Conservation (phyloP, 305 asterid species). For the Fraxinus baroniana region DNA sequence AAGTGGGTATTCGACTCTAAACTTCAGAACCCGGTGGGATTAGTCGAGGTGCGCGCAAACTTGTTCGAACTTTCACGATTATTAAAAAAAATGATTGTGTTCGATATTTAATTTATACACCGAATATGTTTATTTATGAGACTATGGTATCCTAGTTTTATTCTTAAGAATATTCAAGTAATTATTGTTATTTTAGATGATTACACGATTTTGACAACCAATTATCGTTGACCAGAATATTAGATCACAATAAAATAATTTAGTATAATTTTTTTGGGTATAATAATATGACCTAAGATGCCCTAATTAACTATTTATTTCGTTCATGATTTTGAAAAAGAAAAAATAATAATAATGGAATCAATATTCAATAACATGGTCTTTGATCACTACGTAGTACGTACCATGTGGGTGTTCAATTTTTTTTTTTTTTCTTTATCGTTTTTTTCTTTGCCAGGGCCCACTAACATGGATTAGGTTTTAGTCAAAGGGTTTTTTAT, state of each 20-base stretch:
- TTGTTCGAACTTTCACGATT: too few species aligned
- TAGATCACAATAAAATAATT: neutral
- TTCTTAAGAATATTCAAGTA: neutral
- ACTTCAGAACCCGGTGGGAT: too few species aligned
- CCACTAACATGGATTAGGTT: slow-evolving; percentile 61
- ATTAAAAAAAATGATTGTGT: too few species aligned
- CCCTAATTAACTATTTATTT: slow-evolving; percentile 11
- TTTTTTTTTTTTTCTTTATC: neutral
- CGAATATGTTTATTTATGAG: neutral
- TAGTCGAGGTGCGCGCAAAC: too few species aligned
- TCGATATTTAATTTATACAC: neutral
- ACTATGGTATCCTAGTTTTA: neutral
- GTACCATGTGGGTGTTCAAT: slow-evolving; percentile 40
- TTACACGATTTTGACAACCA: neutral
- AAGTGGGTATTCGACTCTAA: too few species aligned
- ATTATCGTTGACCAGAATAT: neutral
- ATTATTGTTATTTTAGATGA: neutral
- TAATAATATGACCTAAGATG: slow-evolving; percentile 16
- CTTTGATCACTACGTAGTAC: slow-evolving; percentile 29
- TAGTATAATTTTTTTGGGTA: neutral
- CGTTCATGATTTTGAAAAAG: slow-evolving; percentile 11
- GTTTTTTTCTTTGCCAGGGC: slow-evolving; percentile 30
- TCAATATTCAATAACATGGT: slow-evolving; percentile 39
- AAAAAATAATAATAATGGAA: slow-evolving; percentile 23
- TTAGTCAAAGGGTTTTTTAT: neutral